Conservation (phyloP, 345 rosid species). For the rapeseed (Brassica napus) region DNA sequence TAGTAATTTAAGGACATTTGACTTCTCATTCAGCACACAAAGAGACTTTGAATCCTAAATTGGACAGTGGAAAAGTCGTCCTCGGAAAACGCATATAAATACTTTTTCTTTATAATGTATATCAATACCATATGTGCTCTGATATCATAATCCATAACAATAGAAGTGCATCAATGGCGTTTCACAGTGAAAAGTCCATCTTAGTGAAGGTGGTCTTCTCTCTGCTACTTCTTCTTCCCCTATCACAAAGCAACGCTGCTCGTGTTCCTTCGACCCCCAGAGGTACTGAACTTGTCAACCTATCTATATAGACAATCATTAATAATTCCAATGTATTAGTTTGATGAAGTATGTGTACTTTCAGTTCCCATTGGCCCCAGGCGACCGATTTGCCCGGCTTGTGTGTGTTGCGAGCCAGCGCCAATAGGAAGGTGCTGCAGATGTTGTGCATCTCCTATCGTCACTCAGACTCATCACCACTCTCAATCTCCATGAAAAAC, state of each 20-base stretch:
- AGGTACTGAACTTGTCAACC: constrained; percentile 17
- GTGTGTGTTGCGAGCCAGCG: constrained; percentile 35
- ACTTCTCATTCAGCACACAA: background rate
- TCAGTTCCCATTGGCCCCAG: constrained; percentile 10
- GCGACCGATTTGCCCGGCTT: constrained; percentile 35
- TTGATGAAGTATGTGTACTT: background rate
- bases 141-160: background rate
- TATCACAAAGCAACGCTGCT: constrained; percentile 26
- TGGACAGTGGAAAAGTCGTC: constrained; percentile 18
- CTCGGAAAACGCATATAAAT: constrained; percentile 17
- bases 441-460: constrained; percentile 37
- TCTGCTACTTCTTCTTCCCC: constrained; percentile 23
- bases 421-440: constrained; percentile 31
- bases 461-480: constrained; percentile 20
- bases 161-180: constrained; percentile 11
- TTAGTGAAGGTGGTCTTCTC: constrained; percentile 5
- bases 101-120: background rate
- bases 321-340: background rate
- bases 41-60: background rate
- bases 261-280: constrained; percentile 9
- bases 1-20: background rate
- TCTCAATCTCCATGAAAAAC: constrained; percentile 28
- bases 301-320: background rate
- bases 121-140: background rate
- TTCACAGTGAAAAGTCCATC: constrained; percentile 4